Conservation (phyloP, 495 filamentous ascomycete genomes). For the Hypoxylon fuscum region DNA sequence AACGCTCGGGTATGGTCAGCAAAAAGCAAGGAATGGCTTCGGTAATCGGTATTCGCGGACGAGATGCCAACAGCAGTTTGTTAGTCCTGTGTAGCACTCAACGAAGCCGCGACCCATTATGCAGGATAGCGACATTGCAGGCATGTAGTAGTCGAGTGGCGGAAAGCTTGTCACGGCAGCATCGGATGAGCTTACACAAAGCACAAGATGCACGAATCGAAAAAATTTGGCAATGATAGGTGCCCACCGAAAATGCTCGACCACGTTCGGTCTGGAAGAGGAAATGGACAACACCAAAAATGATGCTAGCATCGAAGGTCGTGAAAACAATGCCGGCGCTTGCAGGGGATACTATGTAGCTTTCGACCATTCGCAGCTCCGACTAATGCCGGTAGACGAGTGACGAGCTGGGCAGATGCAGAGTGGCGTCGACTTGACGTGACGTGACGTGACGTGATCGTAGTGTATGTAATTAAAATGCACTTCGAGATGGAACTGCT, state of each 20-base stretch:
- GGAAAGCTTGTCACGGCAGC: slow-evolving; percentile 32
- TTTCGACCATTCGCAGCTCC: slow-evolving; percentile 20
- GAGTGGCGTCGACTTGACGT: slow-evolving; percentile 37
- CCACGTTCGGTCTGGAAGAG: slow-evolving; percentile 31
- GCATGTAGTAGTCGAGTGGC: slow-evolving; percentile 8
- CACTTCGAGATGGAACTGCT: slow-evolving; percentile 4
- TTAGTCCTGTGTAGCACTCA: slow-evolving; percentile 9
- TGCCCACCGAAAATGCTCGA: too few relatives aligned
- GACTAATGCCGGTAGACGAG: slow-evolving; percentile 28
- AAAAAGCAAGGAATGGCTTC: slow-evolving; percentile 16
- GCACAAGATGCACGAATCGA: too few relatives aligned
- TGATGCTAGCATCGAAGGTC: slow-evolving; percentile 17
- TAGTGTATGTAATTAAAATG: neutral
- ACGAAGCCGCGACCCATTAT: too few relatives aligned
- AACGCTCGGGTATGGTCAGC: slow-evolving; percentile 22
- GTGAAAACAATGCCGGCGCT: slow-evolving; percentile 36
- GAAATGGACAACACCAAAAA: slow-evolving; percentile 22
- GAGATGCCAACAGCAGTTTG: slow-evolving; percentile 3
- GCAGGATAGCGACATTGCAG: too few relatives aligned
- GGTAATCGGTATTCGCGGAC: slow-evolving; percentile 27
- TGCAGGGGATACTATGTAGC: too few relatives aligned
- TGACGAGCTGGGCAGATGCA: slow-evolving; percentile 27
- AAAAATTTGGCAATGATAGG: too few relatives aligned
- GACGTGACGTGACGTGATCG: slow-evolving; percentile 38
- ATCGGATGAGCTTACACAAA: too few relatives aligned